Evolutionary conservation across 176 grass and related monocot genomes (phyloP).

Genomic region (Poa annua): DNA sequence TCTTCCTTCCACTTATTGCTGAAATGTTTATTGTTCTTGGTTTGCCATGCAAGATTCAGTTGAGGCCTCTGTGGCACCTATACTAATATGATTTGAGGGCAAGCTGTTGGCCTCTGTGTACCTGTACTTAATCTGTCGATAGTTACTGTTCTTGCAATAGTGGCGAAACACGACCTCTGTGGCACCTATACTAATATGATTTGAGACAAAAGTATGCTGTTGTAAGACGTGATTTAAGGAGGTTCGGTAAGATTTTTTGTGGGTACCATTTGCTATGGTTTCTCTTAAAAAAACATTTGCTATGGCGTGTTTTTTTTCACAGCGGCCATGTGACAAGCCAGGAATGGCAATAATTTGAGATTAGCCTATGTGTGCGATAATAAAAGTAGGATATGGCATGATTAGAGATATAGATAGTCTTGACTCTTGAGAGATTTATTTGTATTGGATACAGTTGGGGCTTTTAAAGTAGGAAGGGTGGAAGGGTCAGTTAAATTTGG

Average conservation of each 20-base stretch:
- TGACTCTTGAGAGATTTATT: background rate
- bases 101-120: background rate
- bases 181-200: background rate
- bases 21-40: background rate
- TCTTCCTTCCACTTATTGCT: background rate
- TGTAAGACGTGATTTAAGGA: background rate
- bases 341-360: background rate
- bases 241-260: background rate
- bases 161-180: background rate
- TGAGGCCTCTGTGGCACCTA: too few relatives aligned
- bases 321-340: background rate
- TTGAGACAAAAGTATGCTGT: background rate
- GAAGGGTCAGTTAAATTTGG: background rate
- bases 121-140: background rate
- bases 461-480: background rate
- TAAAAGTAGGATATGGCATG: background rate
- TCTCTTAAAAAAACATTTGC: background rate
- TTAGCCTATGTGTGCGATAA: background rate
- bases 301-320: background rate
- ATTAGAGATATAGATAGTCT: background rate
- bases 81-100: too few relatives aligned
- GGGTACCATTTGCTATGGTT: background rate
- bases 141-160: conserved; percentile 10
- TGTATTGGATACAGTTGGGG: background rate
- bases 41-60: background rate